Base-by-base conservation (phyloP, 108 stramenopile species). In the Skeletonema tropicum region DNA sequence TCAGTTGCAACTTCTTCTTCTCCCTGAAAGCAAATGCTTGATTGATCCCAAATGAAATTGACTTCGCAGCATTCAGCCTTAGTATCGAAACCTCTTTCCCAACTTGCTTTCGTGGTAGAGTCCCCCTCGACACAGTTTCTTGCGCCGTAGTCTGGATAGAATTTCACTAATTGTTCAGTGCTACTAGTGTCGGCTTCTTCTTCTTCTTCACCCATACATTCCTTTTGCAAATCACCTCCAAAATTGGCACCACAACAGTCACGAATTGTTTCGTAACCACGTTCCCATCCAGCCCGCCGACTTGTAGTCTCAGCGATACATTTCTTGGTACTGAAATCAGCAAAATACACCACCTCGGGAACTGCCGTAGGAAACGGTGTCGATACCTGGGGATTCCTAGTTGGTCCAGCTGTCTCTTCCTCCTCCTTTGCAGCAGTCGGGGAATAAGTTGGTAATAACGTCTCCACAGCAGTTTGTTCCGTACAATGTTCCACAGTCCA, bases 211-310 rank as follows among this genome's bases (percentile, higher is more conserved):
- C 42, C 41, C 19, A 38, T 23, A 59, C 69, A 70, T 39, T 39
- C 69, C 17, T 41, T 38, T 11, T 60, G 39, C 35, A 23, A 12
- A 11, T 60, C 69, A n/a, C 69, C 14, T n/a, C 64, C 19, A 38
- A 77, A 68, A 33, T 77, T 71, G n/a, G 55, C 70, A 0, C 19
- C 52, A 46, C 68, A 69, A 58, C 76, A 77, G 41, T 70, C 64
- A 46, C 58, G 41, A 17, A 64, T 52, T 29, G 64, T 46, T 23
- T 71, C 70, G 26, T 71, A 77, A 11, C 69, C 69, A 26, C 23
- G 15, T 42, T 70, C 69, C 69, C 69, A 70, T 19, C 35, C 36
- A 39, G 58, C 29, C 60, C 62, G 63, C 8, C 60, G 42, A 48
- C 32, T 48, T 3, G 60, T 14, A 32, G 48, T 63, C 46, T 45